These are phyloP conservation scores for Hygrophila difformis DNA, from an alignment of 257 asterid genomes.

Conservation along the genomic window DNA sequence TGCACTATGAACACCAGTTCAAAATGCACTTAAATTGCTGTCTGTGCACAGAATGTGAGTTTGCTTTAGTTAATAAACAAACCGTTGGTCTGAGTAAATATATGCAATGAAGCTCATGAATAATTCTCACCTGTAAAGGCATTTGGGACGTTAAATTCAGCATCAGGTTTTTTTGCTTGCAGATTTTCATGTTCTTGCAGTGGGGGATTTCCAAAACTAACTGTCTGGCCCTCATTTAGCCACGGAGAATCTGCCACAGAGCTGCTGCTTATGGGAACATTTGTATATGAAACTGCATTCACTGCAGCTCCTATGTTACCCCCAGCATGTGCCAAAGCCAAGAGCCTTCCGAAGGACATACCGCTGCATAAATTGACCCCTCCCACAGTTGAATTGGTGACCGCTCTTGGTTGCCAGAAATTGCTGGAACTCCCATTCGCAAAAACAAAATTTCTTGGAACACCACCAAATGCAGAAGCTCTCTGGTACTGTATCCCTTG, in stretches of 20 bases:
- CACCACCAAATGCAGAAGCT: conserved; percentile 18
- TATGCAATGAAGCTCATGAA: not conserved
- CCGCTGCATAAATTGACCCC: conserved; percentile 8
- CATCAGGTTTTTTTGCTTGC: conserved; percentile 17
- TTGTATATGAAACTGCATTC: conserved; percentile 3
- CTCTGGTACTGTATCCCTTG: conserved; percentile 16
- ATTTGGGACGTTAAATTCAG: not conserved
- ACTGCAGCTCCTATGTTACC: conserved; percentile 18
- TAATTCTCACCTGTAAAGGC: conserved; percentile 15
- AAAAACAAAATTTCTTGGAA: conserved; percentile 11
- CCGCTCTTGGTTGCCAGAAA: not conserved
- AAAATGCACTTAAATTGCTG: too few relatives aligned
- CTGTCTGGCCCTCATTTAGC: conserved; percentile 15
- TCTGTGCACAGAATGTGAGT: too few relatives aligned
- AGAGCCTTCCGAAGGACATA: conserved; percentile 30
- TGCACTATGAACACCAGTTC: too few relatives aligned
- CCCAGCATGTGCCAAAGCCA: conserved; percentile 32
- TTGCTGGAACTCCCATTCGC: conserved; percentile 6
- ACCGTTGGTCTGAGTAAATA: not conserved
- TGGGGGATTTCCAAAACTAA: conserved; percentile 11
- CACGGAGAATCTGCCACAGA: conserved; percentile 11
- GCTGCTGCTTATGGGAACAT: conserved; percentile 15
- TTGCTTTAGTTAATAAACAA: too few relatives aligned
- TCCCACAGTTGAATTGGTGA: conserved; percentile 11
- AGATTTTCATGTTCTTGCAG: not conserved